These are phyloP conservation scores for Fagus sylvatica DNA, from an alignment of 306 rosid genomes.

Conservation along the genomic window DNA sequence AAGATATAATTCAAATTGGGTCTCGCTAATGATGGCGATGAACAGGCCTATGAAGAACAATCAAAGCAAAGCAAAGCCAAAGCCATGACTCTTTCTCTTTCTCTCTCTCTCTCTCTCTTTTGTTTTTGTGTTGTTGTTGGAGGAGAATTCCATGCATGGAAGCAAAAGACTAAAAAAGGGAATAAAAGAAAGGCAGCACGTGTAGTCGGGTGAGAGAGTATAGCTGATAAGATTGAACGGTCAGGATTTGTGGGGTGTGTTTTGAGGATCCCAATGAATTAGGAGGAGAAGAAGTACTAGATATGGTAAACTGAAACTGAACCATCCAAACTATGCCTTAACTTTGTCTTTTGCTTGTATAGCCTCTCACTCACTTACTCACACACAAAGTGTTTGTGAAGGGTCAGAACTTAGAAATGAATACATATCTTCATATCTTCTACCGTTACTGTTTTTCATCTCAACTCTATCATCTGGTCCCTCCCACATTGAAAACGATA, in stretches of 20 bases:
- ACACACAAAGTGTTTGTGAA: constrained; percentile 27
- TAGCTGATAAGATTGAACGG: constrained; percentile 53
- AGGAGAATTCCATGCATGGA: constrained; percentile 98
- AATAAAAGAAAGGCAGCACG: constrained; percentile 64
- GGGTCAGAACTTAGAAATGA: constrained; percentile 25
- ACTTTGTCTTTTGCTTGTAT: constrained; percentile 36
- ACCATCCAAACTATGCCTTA: constrained; percentile 44
- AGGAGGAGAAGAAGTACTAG: constrained; percentile 1
- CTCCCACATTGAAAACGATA: constrained; percentile 26
- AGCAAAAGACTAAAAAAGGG: constrained; percentile 40
- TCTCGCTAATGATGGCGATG: constrained; percentile 34
- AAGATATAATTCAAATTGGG: constrained; percentile 37
- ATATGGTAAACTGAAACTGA: constrained; percentile 33
- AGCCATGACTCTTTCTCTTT: constrained; percentile 43
- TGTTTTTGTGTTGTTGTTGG: constrained; percentile 53
- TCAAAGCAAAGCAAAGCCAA: constrained; percentile 44
- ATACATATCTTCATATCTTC: not conserved
- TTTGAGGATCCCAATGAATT: constrained; percentile 44
- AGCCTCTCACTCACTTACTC: not conserved
- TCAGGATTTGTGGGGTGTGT: constrained; percentile 36
- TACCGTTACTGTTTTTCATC: constrained; percentile 35
- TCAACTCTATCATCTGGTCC: constrained; percentile 9
- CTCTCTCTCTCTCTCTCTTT: constrained; percentile 21
- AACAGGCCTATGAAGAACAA: constrained; percentile 42
- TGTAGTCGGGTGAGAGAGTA: constrained; percentile 49